Conservation (phyloP, 2,329 filamentous ascomycete species). For the Cercospora zeae-maydis region DNA sequence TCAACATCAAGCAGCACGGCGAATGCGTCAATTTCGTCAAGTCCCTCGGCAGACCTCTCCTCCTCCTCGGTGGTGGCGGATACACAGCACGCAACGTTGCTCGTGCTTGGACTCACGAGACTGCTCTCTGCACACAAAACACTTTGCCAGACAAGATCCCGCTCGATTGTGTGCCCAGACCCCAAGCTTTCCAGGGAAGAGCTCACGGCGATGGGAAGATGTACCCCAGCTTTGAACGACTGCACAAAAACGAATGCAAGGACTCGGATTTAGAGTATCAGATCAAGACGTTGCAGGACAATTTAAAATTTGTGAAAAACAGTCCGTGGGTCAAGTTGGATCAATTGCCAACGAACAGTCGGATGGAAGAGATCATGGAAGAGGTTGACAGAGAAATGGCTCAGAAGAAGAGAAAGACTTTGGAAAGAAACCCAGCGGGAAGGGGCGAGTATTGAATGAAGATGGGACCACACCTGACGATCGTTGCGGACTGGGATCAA, state of each 20-base stretch:
- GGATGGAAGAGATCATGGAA: conserved; percentile 61
- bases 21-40: conserved; percentile 90
- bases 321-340: conserved; percentile 86
- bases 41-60: conserved; percentile 70
- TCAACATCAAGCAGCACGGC: conserved; percentile 92
- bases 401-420: conserved; percentile 41
- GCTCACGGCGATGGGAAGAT: conserved; percentile 68
- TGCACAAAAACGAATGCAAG: conserved; percentile 65
- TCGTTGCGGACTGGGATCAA: not conserved
- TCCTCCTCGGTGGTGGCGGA: conserved; percentile 89
- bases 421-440: conserved; percentile 46
- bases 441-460: conserved; percentile 37
- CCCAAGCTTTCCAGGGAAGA: conserved; percentile 76
- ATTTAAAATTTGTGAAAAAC: conserved; percentile 77
- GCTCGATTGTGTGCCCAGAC: conserved; percentile 69
- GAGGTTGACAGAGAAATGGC: conserved; percentile 63
- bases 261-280: conserved; percentile 67
- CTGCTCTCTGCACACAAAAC: conserved; percentile 77
- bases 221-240: conserved; percentile 75
- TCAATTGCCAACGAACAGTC: conserved; percentile 65
- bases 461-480: not conserved
- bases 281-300: conserved; percentile 50
- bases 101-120: conserved; percentile 95
- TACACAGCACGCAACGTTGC: conserved; percentile 97
- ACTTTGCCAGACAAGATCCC: conserved; percentile 72